Base-by-base conservation (phyloP, 2,329 filamentous ascomycete genomes). In the Huntiella abstrusa region DNA sequence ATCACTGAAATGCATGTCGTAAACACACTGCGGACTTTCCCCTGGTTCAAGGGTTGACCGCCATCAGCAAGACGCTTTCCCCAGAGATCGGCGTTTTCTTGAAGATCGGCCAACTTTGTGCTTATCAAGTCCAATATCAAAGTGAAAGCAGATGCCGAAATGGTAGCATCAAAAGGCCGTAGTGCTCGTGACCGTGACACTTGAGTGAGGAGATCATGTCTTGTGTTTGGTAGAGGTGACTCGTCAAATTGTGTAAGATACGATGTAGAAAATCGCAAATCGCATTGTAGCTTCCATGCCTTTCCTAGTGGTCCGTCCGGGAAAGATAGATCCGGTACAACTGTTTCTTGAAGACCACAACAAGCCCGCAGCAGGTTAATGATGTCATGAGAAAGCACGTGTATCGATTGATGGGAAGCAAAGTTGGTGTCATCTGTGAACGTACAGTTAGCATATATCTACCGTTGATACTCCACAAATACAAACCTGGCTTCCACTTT, bases 401-500 rank as follows among this genome's bases (percentile, higher is more conserved):
- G 80, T 8, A 66, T 60, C 2, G 77, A 73, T 53, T 79, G 70
- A 13, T 74, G 70, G 4, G 73, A 70, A n/a, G 76, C 73, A 59
- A 81, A 83, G 4, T 68, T 63, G 47, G 72, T 65, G 55, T 93
- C 84, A 35, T 68, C 77, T 81, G 52, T 53, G 50, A 13, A 32
- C 4, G 19, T 16, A 48, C 48, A 37, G 33, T 53, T 46, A 54
- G 51, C 10, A 6, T 40, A 12, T 10, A 4, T 4, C 11, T 12
- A n/a, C 36, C 4, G 15, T 11, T 16, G 4, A 41, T 35, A n/a
- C n/a, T 10, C 3, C 33, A 32, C 3, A 32, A 43, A 40, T 13
- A 60, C 71, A 58, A 66, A 88, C 83, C 77, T 52, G 86, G 81
- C 53, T 77, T 77, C 86, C 88, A 98, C 55, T 73, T 79, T 33